Evolutionary conservation across 2,329 filamentous ascomycete species (phyloP).

Genomic region (Colletotrichum sp.): DNA sequence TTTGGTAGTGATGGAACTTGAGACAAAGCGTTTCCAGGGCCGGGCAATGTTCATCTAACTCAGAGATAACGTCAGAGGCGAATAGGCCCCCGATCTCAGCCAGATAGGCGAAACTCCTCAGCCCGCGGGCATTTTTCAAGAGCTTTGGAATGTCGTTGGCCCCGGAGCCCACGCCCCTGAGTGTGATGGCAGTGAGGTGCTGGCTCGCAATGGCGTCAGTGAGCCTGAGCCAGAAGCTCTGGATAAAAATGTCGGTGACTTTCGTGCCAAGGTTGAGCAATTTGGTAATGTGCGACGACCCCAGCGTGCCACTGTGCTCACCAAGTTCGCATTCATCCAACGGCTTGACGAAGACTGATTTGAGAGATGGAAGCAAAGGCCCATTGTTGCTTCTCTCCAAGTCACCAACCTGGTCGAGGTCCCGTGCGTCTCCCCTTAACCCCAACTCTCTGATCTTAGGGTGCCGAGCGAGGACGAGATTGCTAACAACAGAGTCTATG

Average conservation of each 20-base stretch:
- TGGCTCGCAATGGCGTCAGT: neutral
- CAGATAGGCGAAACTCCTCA: neutral
- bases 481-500: too few relatives aligned
- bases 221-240: rapidly evolving
- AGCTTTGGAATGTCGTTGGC: too few relatives aligned
- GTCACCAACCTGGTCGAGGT: neutral
- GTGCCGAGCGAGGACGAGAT: neutral
- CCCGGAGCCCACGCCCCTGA: too few relatives aligned
- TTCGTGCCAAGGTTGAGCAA: rapidly evolving
- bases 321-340: too few relatives aligned
- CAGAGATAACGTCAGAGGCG: neutral
- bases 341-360: neutral
- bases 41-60: neutral
- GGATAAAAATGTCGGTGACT: neutral
- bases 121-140: neutral
- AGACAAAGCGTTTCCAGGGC: neutral
- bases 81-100: too few relatives aligned
- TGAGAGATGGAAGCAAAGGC: neutral
- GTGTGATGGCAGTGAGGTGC: neutral
- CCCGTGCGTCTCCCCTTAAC: neutral
- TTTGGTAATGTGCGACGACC: neutral
- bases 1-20: too few relatives aligned
- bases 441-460: neutral
- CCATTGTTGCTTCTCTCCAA: neutral
- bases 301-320: too few relatives aligned